Evolutionary conservation across 2,329 filamentous ascomycete species (phyloP).

Genomic region (Penicillium sp.): DNA sequence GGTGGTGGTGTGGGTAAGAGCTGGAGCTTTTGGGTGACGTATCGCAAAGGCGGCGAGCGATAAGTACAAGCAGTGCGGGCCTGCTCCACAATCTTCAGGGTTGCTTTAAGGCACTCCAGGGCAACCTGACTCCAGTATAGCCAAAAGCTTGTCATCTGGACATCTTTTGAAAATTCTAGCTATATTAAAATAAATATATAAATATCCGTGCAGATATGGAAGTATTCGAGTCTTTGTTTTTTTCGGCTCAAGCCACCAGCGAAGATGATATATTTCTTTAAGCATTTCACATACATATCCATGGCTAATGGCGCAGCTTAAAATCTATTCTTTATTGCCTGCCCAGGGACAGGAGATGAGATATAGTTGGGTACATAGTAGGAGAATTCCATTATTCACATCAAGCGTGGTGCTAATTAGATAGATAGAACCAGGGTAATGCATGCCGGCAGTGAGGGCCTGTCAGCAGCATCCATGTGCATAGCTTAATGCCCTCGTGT

Average conservation of each 20-base stretch:
- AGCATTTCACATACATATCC: neutral
- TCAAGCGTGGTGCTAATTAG: neutral
- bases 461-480: neutral
- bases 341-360: too few relatives aligned
- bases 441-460: neutral
- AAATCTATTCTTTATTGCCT: neutral
- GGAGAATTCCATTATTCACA: neutral
- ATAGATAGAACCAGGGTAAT: neutral
- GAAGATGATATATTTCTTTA: neutral
- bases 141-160: too few relatives aligned
- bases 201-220: too few relatives aligned
- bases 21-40: constrained; percentile 38
- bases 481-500: neutral
- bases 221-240: too few relatives aligned
- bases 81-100: constrained; percentile 1
- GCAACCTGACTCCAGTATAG: neutral
- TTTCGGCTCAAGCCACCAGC: neutral
- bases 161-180: too few relatives aligned
- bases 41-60: constrained; percentile 37
- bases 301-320: too few relatives aligned
- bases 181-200: neutral
- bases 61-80: constrained; percentile 31
- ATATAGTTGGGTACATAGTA: too few relatives aligned
- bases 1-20: constrained; percentile 12
- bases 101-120: neutral